phyloP scores from a whole-genome alignment of 2,329 filamentous ascomycete species.

The Hymenoscyphus scutula region DNA sequence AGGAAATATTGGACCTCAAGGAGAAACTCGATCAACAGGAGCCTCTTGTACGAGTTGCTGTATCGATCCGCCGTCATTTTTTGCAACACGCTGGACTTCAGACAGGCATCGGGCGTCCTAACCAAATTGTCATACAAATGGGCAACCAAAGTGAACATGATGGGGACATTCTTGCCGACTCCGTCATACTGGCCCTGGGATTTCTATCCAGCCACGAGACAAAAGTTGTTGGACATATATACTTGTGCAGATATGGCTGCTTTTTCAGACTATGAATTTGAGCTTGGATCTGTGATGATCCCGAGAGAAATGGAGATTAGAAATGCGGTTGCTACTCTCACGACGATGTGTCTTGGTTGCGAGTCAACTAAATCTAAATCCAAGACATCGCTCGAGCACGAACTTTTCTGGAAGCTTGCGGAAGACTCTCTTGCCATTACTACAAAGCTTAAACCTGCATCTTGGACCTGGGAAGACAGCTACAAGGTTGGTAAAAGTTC shows the following conservation, averaged over 20 bases:
- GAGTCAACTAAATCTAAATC: not conserved
- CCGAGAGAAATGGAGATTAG: not conserved
- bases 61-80: not conserved
- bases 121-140: not conserved
- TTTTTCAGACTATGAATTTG: too few relatives aligned
- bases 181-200: not conserved
- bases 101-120: too few relatives aligned
- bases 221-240: not conserved
- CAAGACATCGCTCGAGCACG: not conserved
- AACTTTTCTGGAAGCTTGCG: not conserved
- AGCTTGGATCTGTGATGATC: not conserved
- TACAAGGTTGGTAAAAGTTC: not conserved
- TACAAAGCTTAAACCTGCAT: not conserved
- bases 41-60: not conserved
- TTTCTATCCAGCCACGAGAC: not conserved
- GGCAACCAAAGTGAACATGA: not conserved
- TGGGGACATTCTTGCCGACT: not conserved
- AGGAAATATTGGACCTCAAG: not conserved
- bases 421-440: not conserved
- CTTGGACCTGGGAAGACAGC: not conserved
- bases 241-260: too few relatives aligned
- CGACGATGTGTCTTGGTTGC: not conserved
- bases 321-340: not conserved
- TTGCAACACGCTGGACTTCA: not conserved
- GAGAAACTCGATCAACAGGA: not conserved